Evolutionary conservation across 805 yeast species (phyloP).

Genomic region (Lipomyces oligophaga): DNA sequence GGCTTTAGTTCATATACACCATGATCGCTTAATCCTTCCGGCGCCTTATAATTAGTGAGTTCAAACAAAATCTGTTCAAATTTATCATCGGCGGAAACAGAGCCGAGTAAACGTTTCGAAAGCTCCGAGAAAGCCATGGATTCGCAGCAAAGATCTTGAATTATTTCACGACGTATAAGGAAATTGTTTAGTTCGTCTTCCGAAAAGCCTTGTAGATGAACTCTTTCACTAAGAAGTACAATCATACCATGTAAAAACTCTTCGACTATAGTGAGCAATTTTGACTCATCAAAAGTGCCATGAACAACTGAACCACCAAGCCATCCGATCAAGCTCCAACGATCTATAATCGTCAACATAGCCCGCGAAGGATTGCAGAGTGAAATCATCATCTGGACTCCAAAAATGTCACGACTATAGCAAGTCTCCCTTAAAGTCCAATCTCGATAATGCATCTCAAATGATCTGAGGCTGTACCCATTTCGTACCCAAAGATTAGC

Average conservation of each 20-base stretch:
- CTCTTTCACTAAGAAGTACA: slow-evolving; percentile 62
- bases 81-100: slow-evolving; percentile 62
- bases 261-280: slow-evolving; percentile 63
- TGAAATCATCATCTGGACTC: slow-evolving; percentile 60
- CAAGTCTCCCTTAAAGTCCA: slow-evolving; percentile 81
- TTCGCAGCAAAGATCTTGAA: slow-evolving; percentile 77
- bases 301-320: slow-evolving; percentile 46
- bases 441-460: slow-evolving; percentile 71
- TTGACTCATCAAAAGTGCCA: slow-evolving; percentile 37
- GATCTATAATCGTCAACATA: slow-evolving; percentile 53
- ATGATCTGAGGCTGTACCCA: slow-evolving; percentile 76
- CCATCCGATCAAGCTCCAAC: slow-evolving; percentile 69
- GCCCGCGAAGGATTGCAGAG: slow-evolving; percentile 54
- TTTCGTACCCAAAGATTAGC: slow-evolving; percentile 93
- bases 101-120: slow-evolving; percentile 68
- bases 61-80: slow-evolving; percentile 61
- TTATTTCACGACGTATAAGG: slow-evolving; percentile 63
- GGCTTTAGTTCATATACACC: slow-evolving; percentile 68
- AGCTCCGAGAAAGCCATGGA: slow-evolving; percentile 69
- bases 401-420: slow-evolving; percentile 68
- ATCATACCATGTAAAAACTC: slow-evolving; percentile 71
- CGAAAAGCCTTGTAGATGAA: slow-evolving; percentile 49
- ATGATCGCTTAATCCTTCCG: slow-evolving; percentile 53
- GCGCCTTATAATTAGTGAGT: slow-evolving; percentile 60
- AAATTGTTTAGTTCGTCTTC: slow-evolving; percentile 42